Evolutionary conservation across 2,329 filamentous ascomycete species (phyloP).

Genomic region (Botrytis aclada): DNA sequence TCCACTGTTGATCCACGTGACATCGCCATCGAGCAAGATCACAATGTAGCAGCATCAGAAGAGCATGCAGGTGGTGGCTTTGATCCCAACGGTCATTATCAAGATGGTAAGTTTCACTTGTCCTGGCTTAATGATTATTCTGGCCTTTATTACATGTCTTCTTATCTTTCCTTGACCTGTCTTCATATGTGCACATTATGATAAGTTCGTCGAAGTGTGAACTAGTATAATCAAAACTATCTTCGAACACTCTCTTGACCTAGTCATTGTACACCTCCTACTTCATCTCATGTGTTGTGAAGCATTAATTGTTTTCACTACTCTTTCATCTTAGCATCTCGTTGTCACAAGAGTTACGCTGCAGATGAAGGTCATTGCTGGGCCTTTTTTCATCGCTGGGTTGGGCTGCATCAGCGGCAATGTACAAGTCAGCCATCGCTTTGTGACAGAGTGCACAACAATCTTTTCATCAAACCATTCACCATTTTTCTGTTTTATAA

Average conservation of each 20-base stretch:
- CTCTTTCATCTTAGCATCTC: neutral
- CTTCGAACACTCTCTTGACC: neutral
- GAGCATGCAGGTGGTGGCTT: neutral
- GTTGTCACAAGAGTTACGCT: neutral
- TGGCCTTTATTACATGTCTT: neutral
- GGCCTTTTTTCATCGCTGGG: neutral
- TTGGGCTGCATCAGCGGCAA: neutral
- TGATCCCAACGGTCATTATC: conserved; percentile 14
- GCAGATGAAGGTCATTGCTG: neutral
- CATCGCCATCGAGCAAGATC: neutral
- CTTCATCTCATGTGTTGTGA: neutral
- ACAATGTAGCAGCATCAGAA: neutral
- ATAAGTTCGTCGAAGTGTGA: neutral
- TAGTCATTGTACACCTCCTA: neutral
- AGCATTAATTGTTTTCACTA: neutral
- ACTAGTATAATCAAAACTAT: neutral
- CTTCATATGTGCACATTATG: neutral
- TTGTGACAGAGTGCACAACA: neutral
- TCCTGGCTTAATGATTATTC: neutral
- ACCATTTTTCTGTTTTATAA: neutral
- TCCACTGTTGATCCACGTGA: neutral
- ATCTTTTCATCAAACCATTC: neutral
- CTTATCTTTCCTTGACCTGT: neutral
- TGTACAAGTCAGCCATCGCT: neutral
- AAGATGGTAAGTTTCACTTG: neutral